These are phyloP conservation scores for Kernera saxatilis DNA, from an alignment of 345 rosid genomes.

Conservation along the genomic window DNA sequence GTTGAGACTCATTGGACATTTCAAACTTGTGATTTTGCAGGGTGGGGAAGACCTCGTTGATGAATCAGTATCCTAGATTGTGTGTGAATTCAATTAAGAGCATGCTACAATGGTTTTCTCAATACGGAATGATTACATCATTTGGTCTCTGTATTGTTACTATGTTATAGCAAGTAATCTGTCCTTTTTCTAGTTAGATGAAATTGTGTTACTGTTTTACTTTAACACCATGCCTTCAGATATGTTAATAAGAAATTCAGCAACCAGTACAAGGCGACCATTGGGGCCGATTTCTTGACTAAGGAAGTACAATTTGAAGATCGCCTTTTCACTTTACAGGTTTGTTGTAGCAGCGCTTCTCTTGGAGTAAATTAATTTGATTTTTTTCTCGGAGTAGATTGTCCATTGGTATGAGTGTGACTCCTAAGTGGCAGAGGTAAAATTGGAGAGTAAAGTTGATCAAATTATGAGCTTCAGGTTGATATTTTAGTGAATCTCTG, in stretches of 20 bases:
- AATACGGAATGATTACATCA: background rate
- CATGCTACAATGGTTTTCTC: background rate
- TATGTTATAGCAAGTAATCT: background rate
- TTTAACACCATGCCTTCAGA: conserved; percentile 41
- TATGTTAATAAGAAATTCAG: conserved; percentile 91
- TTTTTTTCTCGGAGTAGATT: background rate
- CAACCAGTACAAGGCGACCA: conserved; percentile 92
- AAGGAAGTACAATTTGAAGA: conserved; percentile 93
- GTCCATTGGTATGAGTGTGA: background rate
- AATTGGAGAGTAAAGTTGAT: background rate
- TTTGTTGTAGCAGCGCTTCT: conserved; percentile 16
- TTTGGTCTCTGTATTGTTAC: background rate
- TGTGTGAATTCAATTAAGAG: background rate
- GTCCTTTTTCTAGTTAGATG: background rate
- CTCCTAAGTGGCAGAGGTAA: background rate
- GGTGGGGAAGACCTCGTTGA: conserved; percentile 95
- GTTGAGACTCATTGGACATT: background rate
- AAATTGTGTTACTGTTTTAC: conserved; percentile 21
- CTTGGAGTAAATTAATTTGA: background rate
- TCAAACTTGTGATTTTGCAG: conserved; percentile 34
- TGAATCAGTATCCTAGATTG: conserved; percentile 79
- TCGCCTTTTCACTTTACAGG: conserved; percentile 92
- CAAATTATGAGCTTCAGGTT: background rate
- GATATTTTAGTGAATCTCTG: background rate
- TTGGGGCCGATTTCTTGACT: conserved; percentile 92